Evolutionary conservation across 257 asterid species (phyloP).

Genomic region (Lycium barbarum): DNA sequence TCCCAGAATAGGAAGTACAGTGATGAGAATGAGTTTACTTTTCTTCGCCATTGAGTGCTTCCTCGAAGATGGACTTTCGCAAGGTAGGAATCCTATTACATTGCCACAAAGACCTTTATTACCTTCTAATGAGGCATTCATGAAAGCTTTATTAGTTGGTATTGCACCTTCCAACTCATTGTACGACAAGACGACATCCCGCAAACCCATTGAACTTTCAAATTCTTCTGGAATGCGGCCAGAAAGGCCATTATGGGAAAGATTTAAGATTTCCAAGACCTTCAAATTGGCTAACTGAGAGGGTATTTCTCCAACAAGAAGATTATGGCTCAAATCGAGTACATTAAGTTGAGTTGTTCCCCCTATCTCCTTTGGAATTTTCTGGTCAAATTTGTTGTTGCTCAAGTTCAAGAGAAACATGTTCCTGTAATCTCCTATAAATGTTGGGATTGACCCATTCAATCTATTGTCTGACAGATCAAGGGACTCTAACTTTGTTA

Average conservation of each 20-base stretch:
- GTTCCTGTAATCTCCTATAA: neutral
- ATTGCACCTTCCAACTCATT: constrained; percentile 26
- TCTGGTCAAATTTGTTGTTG: neutral
- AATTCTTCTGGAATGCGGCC: neutral
- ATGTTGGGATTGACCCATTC: neutral
- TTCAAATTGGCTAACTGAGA: accelerated
- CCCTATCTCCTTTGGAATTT: too few relatives aligned
- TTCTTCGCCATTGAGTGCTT: neutral
- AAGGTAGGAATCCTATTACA: neutral
- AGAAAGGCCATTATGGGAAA: constrained; percentile 13
- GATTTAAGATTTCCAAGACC: accelerated
- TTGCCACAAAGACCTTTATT: constrained; percentile 25
- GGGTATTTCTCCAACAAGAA: too few relatives aligned
- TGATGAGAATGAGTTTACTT: neutral
- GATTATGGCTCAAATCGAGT: too few relatives aligned
- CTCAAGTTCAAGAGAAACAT: neutral
- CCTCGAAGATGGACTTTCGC: neutral
- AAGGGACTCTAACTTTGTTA: neutral
- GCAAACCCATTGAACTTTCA: neutral
- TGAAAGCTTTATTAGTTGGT: neutral
- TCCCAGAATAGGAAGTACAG: constrained; percentile 29
- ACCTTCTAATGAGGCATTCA: neutral
- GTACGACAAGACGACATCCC: neutral
- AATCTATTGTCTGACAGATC: constrained; percentile 21
- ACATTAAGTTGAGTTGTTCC: too few relatives aligned